Evolutionary conservation across 2,329 filamentous ascomycete genomes (phyloP), one percentile per base, ranked within the genome.

Genomic region (Fusarium praegraminearum): DNA sequence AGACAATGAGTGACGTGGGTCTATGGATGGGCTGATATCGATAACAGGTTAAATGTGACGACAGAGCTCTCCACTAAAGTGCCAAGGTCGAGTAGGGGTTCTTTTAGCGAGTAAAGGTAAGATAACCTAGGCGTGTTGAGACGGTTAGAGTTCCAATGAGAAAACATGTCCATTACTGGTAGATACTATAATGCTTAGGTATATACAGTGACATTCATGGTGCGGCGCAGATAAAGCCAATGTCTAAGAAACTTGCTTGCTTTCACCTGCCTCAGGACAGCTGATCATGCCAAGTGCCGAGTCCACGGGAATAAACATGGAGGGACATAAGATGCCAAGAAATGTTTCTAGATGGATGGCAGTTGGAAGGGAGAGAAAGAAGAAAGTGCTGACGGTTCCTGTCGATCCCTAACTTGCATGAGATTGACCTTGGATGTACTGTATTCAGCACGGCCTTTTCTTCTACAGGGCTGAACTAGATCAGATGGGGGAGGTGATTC

Each of bases 1-100:
- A 24, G 22, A 26, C 38, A 26, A 51, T 20, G n/a, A 45, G 50
- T 57, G 59, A 62, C 65, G 69, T 67, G 69, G 69, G 66, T 50
- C 57, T 47, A 52, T 59, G 55, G 49, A 68, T 71, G 67, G 49
- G 22, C 47, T 47, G 68, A 71, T 71, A 68, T 38, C 59, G 68
- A 68, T 71, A 71, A 62, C 44, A 46, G 44, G 44, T 30, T 5
- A 46, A 57, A 57, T 35, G 60, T 65, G 68, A 71, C 64, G 67
- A 68, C 67, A 62, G 30, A 30, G 33, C 50, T 67, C 67, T 62
- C 67, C 67, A 70, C 65, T 51, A 70, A 41, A 66, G 35, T 26
- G 22, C 62, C 56, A 56, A 65, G 24, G 12, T 30, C 35, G 45
- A 41, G 41, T 32, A 46, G 30, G 30, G 58, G 30, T 36, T 61